phyloP scores from a whole-genome alignment of 495 filamentous ascomycete genomes.

The Podospora sp. region DNA sequence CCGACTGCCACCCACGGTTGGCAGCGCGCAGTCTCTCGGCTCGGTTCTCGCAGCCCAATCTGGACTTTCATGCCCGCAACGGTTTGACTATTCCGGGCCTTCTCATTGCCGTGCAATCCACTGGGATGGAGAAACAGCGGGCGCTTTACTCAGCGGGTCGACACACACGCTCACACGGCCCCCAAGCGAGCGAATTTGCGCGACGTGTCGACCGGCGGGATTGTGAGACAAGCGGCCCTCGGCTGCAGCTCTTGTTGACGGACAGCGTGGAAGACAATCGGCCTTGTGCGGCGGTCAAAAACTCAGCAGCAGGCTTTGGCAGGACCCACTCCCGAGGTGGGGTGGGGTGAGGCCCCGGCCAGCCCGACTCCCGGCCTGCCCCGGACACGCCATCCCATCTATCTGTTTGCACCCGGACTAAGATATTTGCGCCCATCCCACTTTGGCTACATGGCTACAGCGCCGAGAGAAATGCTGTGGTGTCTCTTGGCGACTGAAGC shows the following conservation, averaged over 20 bases:
- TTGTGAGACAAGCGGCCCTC: background rate
- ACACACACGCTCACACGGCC: background rate
- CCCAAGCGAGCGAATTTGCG: background rate
- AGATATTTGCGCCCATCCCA: too few relatives aligned
- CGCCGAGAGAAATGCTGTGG: too few relatives aligned
- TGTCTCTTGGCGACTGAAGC: too few relatives aligned
- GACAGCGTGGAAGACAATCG: background rate
- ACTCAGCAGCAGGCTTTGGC: background rate
- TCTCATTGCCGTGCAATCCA: background rate
- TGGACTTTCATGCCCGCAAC: background rate
- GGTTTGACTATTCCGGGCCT: background rate
- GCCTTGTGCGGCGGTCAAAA: background rate
- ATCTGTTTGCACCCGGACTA: too few relatives aligned
- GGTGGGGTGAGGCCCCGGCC: background rate
- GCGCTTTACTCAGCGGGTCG: background rate
- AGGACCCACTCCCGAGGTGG: background rate
- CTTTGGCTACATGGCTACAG: too few relatives aligned
- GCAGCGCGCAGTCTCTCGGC: background rate
- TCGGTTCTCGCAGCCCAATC: background rate
- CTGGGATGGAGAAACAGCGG: background rate
- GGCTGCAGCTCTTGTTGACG: background rate
- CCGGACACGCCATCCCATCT: background rate
- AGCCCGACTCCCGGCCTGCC: background rate
- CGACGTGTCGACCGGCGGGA: background rate
- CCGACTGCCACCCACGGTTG: background rate